Evolutionary conservation across 2,329 filamentous ascomycete species (phyloP), one percentile per base, ranked within the genome.

Genomic region (Monascus ruber): DNA sequence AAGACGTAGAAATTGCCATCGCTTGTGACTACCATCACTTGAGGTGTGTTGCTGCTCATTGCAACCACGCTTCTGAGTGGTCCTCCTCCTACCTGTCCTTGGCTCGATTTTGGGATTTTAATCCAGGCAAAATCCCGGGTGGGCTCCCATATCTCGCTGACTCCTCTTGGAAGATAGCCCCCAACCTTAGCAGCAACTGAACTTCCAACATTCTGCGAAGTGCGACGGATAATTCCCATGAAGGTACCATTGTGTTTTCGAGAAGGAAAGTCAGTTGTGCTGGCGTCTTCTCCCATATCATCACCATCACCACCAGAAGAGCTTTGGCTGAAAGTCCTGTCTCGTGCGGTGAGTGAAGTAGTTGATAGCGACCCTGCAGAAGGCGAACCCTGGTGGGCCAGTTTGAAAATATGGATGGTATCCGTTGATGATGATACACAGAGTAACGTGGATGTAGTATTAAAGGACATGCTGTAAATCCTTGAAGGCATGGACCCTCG

Each of bases 381-480:
- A 8, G 48, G 45, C 9, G 53, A 47, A 2, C 54, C 38, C 64
- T 69, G 38, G 4, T 60, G 58, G 25, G 69, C 70, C 17, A 98
- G 72, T 39, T 88, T 85, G 69, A 98, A 98, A 37, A 98, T 87
- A 59, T 98, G 91, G 6, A 98, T 82, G 0, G 91, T 98, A 55
- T 98, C 91, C 1, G 88, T 94, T 1, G 87, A 88, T 3, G 89
- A 96, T 4, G 91, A 96, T 32, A 98, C 88, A 55, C 88, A 95
- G 29, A 98, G 76, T 7, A 98, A 71, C 1, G 88, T 94, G 2
- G 88, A 94, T 42, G 84, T 87, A 36, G 87, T 80, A 62, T 98
- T 98, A 67, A 98, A 98, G 1, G 88, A 94, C 87, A 98, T 95
- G 75, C 87, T 94, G 66, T 88, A 95, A 51, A 98, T 98, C 32